Conservation (phyloP, 371 early-diverging fungal genomes). For the Mortierella sp. region DNA sequence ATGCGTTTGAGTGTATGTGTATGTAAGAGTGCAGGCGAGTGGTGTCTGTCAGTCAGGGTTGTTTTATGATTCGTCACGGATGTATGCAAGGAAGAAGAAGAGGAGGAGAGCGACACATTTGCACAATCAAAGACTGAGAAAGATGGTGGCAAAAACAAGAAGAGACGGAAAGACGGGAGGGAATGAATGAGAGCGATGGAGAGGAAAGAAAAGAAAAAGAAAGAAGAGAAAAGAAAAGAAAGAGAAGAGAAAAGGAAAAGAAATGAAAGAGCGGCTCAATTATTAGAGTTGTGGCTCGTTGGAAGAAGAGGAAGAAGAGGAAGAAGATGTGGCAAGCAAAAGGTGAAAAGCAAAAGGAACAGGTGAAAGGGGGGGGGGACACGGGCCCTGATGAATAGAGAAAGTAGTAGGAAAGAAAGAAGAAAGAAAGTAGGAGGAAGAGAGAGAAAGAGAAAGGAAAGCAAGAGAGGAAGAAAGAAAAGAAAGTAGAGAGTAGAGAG, state of each 20-base stretch:
- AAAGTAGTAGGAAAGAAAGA: background rate
- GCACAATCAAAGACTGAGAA: background rate
- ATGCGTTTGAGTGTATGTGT: background rate
- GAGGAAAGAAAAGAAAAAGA: background rate
- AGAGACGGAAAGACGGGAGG: background rate
- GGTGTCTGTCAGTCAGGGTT: background rate
- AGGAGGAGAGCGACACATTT: conserved; percentile 27
- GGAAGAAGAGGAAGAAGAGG: background rate
- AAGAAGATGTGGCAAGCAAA: background rate
- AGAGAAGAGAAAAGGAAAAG: background rate
- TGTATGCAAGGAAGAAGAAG: conserved; percentile 15
- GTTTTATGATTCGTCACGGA: conserved; percentile 15
- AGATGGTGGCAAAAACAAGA: background rate
- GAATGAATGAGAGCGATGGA: background rate
- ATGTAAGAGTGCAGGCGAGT: background rate
- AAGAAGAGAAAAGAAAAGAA: background rate
- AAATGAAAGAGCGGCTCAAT: background rate
- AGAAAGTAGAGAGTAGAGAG: background rate
- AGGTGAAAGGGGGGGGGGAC: background rate
- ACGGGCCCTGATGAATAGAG: background rate
- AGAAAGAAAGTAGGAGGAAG: background rate
- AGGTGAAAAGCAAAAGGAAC: background rate
- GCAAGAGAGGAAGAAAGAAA: background rate
- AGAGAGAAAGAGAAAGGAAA: background rate
- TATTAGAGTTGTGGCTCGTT: background rate